Conservation (phyloP, 2,329 filamentous ascomycete genomes). For the Grosmannia serpens region DNA sequence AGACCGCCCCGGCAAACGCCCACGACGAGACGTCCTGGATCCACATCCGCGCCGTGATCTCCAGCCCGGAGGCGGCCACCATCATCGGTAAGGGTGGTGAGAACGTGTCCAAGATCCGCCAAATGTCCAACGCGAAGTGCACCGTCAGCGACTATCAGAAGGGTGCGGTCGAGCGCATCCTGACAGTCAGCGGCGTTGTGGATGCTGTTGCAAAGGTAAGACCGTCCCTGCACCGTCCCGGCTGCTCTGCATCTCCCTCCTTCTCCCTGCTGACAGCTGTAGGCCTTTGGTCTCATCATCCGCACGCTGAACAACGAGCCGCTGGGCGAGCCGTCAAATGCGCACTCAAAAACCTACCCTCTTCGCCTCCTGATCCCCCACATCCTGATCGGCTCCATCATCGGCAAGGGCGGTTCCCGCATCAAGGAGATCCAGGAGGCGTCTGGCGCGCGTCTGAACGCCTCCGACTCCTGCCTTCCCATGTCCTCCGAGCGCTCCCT, state of each 20-base stretch:
- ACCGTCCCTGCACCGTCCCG: neutral
- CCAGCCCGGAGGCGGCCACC: conserved; percentile 91
- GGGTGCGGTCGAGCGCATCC: conserved; percentile 90
- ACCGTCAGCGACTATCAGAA: conserved; percentile 98
- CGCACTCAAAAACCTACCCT: conserved; percentile 94
- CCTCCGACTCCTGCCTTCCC: conserved; percentile 87
- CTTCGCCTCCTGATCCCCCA: conserved; percentile 91
- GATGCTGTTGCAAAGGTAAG: conserved; percentile 90
- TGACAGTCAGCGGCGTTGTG: conserved; percentile 92
- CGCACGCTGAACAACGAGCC: conserved; percentile 97
- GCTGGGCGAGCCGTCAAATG: conserved; percentile 73
- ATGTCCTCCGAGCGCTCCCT: conserved; percentile 95
- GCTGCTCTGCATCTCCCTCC: neutral
- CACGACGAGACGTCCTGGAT: conserved; percentile 95
- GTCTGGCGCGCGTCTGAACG: conserved; percentile 90
- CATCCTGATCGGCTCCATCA: conserved; percentile 96
- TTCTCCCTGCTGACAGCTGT: neutral
- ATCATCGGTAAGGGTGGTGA: conserved; percentile 98
- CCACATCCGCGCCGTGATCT: conserved; percentile 92
- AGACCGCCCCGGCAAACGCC: conserved; percentile 37
- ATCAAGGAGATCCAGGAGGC: conserved; percentile 98
- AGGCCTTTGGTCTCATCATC: conserved; percentile 97
- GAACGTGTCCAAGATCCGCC: conserved; percentile 94
- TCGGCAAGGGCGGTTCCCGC: conserved; percentile 88
- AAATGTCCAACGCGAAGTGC: conserved; percentile 92